Evolutionary conservation across 169 alveolate species (phyloP).

Genomic region (Cryptosporidium viatorum): DNA sequence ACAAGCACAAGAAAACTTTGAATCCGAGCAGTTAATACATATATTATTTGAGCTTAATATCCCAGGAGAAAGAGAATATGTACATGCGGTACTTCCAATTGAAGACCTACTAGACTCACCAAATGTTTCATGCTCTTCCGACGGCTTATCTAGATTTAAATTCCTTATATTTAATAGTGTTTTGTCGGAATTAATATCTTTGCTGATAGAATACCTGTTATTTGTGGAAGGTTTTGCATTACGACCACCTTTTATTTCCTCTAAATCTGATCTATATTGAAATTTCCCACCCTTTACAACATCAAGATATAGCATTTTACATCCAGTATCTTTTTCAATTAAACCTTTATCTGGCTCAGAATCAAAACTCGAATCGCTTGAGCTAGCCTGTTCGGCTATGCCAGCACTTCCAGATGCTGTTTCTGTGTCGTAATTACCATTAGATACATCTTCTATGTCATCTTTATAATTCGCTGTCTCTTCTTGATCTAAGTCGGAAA

Average conservation of each 20-base stretch:
- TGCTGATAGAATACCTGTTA: not conserved
- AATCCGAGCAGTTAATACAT: not conserved
- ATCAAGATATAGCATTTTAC: slow-evolving; percentile 44
- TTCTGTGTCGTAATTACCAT: slow-evolving; percentile 25
- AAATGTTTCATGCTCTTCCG: slow-evolving; percentile 17
- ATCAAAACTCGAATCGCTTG: slow-evolving; percentile 32
- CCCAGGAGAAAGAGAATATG: slow-evolving; percentile 61
- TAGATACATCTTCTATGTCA: slow-evolving; percentile 8
- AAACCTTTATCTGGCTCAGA: slow-evolving; percentile 25
- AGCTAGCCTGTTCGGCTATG: not conserved
- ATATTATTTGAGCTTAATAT: slow-evolving; percentile 19
- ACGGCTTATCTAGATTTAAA: slow-evolving; percentile 1
- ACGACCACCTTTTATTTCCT: not conserved
- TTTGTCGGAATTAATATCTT: not conserved
- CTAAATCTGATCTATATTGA: not conserved
- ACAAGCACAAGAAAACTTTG: slow-evolving; percentile 9
- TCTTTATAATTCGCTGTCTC: not conserved
- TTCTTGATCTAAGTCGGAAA: slow-evolving; percentile 15
- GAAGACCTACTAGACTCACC: slow-evolving; percentile 65
- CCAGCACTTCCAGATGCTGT: slow-evolving; percentile 37
- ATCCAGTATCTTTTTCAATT: slow-evolving; percentile 12
- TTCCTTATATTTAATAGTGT: slow-evolving; percentile 5
- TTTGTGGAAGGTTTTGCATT: not conserved
- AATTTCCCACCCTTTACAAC: slow-evolving; percentile 47
- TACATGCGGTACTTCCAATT: slow-evolving; percentile 52